Base-by-base conservation (phyloP, 1,284 basidiomycete species). In the Pseudozyma tsukubaensis region DNA sequence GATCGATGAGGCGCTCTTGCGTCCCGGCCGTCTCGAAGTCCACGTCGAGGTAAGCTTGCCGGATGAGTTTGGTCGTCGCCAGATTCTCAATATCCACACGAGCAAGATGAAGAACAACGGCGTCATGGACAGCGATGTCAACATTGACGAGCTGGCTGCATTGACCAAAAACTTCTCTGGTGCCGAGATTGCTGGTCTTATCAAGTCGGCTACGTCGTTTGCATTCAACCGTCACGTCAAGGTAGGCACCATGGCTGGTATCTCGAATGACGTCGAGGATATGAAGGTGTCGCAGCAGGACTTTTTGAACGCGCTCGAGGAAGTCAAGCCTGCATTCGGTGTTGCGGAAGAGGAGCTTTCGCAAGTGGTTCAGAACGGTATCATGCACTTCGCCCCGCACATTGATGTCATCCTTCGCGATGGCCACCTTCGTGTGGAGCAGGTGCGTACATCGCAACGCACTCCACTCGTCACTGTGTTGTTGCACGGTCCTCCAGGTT, bases 21-120 rank as follows among this genome's bases (percentile, higher is more conserved):
- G 97, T 81, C 96, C 97, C 1, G 97, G 97, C 61, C 94, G 97
- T 88, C 91, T 99, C 50, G 97, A 99, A 85, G 96, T 99, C n/a
- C 97, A 99, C 86, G 97, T 99, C 91, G 97, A 99, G 86, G 98
- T 99, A 72, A 97, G 94, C 5, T 88, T 99, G 1, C 97, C 97
- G 0, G 96, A 99, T 82, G 95, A 96, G 84, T 87, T 91, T 4
- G 97, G 97, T 53, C 92, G 97, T 24, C 87, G 89, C 53, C 97
- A 99, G 86, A 99, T 99, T 78, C 88, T 99, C 72, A 93, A 88
- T 77, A 99, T 99, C 79, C 97, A 99, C 85, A 99, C 97, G 0
- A 84, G 89, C 68, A 96, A 96, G 87, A 99, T 99, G 96, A 90
- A 92, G 40, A 88, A 85, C 40, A 98, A 98, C 84, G 89, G 90